Evolutionary conservation across 2,329 filamentous ascomycete genomes (phyloP), one percentile per base, ranked within the genome.

Genomic region (Arthrobotrys iridis): DNA sequence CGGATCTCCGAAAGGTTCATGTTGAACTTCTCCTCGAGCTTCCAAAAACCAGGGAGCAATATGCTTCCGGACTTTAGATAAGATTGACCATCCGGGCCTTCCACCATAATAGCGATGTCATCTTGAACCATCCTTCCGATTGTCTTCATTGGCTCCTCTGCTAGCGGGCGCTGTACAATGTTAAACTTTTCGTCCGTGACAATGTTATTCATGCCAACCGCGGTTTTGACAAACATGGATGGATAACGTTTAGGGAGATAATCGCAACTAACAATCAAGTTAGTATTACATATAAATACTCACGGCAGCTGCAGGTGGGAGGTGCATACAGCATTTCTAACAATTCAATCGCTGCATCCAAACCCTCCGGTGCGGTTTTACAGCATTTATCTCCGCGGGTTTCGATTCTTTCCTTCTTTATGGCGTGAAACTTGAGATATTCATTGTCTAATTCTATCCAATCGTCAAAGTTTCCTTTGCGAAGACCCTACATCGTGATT

Each of bases 401-500:
- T 11, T 80, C 79, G 52, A 96, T 91, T 0, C 92, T 87, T 11
- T 83, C 83, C 0, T 86, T 85, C 82, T 96, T 96, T 77, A 90
- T 87, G 30, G 85, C 85, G 82, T 96, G 91, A 80, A 86, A 96
- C 62, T 87, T 87, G 0, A 88, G 85, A 81, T 88, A 96, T 50
- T 93, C 86, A 80, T 91, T 93, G 82, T 96, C 93, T 24, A 96
- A 86, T 82, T 96, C 91, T 86, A 94, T 93, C 91, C 91, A 93
- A 67, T 93, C 89, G 62, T 90, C 86, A 82, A 88, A 89, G 30
- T 87, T 84, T 83, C 92, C 86, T 6, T 85, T 87, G n/a, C 91
- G 86, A 1, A 94, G 84, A 0, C 91, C 58, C 64, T 75, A 48
- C 13, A 45, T 18, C 2, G n/a, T 4, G n/a, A 45, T 2, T 26